Conservation (phyloP, 495 filamentous ascomycete species). For the Penicillium odoratum region DNA sequence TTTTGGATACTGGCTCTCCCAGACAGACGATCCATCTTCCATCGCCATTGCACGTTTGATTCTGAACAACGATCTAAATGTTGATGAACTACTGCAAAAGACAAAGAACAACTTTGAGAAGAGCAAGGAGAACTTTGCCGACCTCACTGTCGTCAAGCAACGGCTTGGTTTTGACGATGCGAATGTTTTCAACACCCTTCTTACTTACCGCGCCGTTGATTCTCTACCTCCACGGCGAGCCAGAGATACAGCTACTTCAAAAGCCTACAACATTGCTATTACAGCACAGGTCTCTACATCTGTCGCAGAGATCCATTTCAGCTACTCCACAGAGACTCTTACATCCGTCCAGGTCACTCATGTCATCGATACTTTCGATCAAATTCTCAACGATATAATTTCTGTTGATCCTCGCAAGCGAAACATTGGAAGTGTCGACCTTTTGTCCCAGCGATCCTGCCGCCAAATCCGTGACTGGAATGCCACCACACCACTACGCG, state of each 20-base stretch:
- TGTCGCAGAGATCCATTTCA: slow-evolving; percentile 37
- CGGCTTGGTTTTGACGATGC: slow-evolving; percentile 37
- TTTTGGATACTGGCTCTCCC: slow-evolving; percentile 48
- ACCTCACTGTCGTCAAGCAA: slow-evolving; percentile 43
- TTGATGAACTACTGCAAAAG: slow-evolving; percentile 38
- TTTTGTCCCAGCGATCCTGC: slow-evolving; percentile 32
- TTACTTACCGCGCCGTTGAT: slow-evolving; percentile 33
- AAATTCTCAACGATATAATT: slow-evolving; percentile 39
- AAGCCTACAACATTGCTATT: slow-evolving; percentile 56
- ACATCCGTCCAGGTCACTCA: slow-evolving; percentile 35
- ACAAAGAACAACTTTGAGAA: slow-evolving; percentile 37
- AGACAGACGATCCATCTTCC: slow-evolving; percentile 19
- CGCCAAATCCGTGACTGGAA: slow-evolving; percentile 42
- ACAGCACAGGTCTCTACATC: slow-evolving; percentile 53
- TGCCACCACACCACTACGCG: slow-evolving; percentile 22
- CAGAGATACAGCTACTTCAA: slow-evolving; percentile 19
- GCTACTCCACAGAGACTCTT: slow-evolving; percentile 39
- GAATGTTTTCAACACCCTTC: slow-evolving; percentile 52
- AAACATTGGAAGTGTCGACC: slow-evolving; percentile 32
- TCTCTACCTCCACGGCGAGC: slow-evolving; percentile 12
- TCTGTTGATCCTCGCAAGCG: slow-evolving; percentile 28
- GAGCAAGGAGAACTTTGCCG: slow-evolving; percentile 34
- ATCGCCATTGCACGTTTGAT: slow-evolving; percentile 37
- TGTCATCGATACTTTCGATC: slow-evolving; percentile 41
- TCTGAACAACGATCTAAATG: slow-evolving; percentile 31